Evolutionary conservation across 2,329 filamentous ascomycete species (phyloP).

Genomic region (Epichloe elymi): DNA sequence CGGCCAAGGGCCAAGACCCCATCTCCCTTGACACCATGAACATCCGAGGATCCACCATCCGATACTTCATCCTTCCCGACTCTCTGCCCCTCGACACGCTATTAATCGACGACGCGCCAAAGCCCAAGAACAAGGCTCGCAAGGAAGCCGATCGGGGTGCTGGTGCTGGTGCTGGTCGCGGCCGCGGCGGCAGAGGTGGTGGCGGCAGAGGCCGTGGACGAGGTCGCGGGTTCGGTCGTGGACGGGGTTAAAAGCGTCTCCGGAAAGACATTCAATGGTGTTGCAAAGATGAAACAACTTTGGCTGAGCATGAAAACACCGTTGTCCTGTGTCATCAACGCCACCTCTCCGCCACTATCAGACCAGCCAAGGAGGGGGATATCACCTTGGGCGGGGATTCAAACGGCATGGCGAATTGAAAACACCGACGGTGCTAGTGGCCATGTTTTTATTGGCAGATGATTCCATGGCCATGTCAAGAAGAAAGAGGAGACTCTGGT

Average conservation of each 20-base stretch:
- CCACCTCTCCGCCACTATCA: neutral
- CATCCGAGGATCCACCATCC: constrained; percentile 87
- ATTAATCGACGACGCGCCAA: constrained; percentile 89
- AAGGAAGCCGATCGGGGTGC: constrained; percentile 65
- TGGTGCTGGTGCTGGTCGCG: constrained; percentile 38
- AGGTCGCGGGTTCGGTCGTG: constrained; percentile 15
- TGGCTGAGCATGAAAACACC: neutral
- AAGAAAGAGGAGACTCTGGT: neutral
- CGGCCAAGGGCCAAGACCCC: constrained; percentile 72
- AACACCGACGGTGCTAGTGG: neutral
- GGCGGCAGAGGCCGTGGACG: constrained; percentile 31
- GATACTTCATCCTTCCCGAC: constrained; percentile 94
- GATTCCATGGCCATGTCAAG: neutral
- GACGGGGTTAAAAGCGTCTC: neutral
- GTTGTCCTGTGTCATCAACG: neutral
- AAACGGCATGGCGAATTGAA: neutral
- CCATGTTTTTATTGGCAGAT: neutral
- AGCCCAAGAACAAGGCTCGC: constrained; percentile 98
- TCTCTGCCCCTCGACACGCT: constrained; percentile 89
- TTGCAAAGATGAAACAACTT: neutral
- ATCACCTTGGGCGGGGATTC: neutral
- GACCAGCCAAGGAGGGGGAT: neutral
- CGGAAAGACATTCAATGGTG: neutral
- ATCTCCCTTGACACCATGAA: constrained; percentile 90
- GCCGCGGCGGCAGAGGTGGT: constrained; percentile 41